phyloP scores from a whole-genome alignment of 2,329 filamentous ascomycete species.

The Juglanconis oblonga region DNA sequence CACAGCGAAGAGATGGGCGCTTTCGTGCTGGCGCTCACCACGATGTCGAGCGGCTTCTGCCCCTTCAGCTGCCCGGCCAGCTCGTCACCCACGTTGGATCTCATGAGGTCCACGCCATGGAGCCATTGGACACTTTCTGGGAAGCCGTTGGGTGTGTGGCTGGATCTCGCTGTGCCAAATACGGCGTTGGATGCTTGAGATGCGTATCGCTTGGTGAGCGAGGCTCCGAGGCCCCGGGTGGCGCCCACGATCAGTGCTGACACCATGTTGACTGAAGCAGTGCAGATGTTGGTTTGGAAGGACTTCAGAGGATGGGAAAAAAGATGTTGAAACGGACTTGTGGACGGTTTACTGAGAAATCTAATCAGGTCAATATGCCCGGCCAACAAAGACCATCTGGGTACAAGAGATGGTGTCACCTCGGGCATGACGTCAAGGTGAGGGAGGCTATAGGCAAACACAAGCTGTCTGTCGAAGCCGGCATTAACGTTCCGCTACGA shows the following conservation, averaged over 20 bases:
- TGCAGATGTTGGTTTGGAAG: neutral
- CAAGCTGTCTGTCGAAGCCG: neutral
- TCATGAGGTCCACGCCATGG: constrained; percentile 53
- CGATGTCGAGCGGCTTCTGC: constrained; percentile 38
- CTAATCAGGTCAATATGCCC: neutral
- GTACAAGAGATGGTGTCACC: constrained; percentile 5
- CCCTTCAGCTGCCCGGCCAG: constrained; percentile 42
- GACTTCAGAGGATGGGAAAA: neutral
- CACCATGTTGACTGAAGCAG: constrained; percentile 31
- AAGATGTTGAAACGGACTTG: too few species aligned
- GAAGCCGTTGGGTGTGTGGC: constrained; percentile 37
- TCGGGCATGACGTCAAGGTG: constrained; percentile 13
- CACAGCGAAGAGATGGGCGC: constrained; percentile 13
- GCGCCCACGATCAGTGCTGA: constrained; percentile 64
- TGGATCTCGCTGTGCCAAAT: constrained; percentile 43
- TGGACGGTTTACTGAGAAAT: too few species aligned
- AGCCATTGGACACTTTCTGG: constrained; percentile 52
- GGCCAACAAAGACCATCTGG: neutral
- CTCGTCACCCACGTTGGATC: constrained; percentile 43
- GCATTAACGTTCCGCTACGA: neutral
- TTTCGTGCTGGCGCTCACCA: constrained; percentile 32
- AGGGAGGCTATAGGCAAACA: neutral
- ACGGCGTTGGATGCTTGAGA: constrained; percentile 45
- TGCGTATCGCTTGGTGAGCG: constrained; percentile 58
- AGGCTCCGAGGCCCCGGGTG: constrained; percentile 65